These are phyloP conservation scores for Vitis amurensis DNA, from an alignment of 164 flowering plant genomes.

Conservation along the genomic window DNA sequence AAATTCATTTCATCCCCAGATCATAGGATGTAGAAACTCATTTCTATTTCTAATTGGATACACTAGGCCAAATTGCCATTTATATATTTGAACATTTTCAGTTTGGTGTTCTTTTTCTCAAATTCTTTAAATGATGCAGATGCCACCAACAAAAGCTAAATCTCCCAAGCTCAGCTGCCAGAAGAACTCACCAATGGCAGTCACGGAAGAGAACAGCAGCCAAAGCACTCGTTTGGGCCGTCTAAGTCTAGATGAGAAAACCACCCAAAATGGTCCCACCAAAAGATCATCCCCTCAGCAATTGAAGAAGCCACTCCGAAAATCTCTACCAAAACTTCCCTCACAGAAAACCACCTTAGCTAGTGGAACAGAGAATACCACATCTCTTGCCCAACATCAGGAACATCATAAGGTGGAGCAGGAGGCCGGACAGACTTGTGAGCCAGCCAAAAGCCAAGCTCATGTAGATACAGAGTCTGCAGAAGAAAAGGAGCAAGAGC, in stretches of 20 bases:
- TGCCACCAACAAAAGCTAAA: slow-evolving; percentile 4
- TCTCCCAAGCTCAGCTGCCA: slow-evolving; percentile 2
- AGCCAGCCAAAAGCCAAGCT: not conserved
- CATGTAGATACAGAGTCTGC: not conserved
- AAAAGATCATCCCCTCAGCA: not conserved
- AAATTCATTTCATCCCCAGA: not conserved
- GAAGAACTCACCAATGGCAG: not conserved
- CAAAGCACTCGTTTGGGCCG: not conserved
- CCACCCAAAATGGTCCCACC: not conserved
- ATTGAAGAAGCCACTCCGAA: slow-evolving; percentile 11
- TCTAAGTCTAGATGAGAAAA: slow-evolving; percentile 4
- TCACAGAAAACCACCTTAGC: not conserved
- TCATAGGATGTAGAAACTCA: too few species aligned
- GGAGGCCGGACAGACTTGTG: not conserved
- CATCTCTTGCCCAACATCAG: not conserved
- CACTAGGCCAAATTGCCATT: not conserved
- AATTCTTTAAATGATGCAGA: slow-evolving; percentile 2
- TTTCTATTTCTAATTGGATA: not conserved
- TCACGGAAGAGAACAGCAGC: not conserved
- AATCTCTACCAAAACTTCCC: slow-evolving; percentile 5
- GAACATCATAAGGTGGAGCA: not conserved
- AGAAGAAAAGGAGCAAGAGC: not conserved
- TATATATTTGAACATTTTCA: not conserved
- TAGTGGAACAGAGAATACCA: not conserved
- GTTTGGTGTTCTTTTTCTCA: not conserved